Conservation (phyloP, 176 grass and related monocot species). For the Carex littledalei region DNA sequence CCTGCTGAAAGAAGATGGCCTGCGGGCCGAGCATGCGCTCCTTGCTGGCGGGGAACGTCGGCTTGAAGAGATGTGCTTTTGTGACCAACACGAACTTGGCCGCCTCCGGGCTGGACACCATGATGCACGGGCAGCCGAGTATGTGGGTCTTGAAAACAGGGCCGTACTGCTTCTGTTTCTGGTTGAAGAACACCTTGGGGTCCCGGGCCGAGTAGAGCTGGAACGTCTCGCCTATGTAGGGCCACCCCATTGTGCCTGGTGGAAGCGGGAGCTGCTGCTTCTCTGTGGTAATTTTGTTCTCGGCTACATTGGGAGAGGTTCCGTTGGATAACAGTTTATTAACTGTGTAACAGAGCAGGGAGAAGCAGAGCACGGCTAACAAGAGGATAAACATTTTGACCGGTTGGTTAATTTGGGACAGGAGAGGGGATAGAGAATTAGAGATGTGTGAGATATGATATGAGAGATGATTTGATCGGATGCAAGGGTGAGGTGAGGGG, state of each 20-base stretch:
- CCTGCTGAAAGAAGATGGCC: constrained; percentile 99
- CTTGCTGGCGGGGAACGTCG: constrained; percentile 95
- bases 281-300: neutral
- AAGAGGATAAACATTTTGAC: constrained; percentile 24
- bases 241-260: constrained; percentile 89
- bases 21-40: constrained; percentile 84
- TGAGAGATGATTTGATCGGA: neutral
- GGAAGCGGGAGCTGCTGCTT: constrained; percentile 54
- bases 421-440: neutral
- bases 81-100: constrained; percentile 90
- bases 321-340: neutral
- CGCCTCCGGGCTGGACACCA: constrained; percentile 97
- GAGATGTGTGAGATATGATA: neutral
- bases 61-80: constrained; percentile 94
- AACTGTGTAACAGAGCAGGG: constrained; percentile 26
- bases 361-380: constrained; percentile 32
- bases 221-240: constrained; percentile 86
- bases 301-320: neutral
- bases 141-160: constrained; percentile 96
- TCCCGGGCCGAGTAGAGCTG: constrained; percentile 87
- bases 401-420: neutral
- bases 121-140: constrained; percentile 87
- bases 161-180: constrained; percentile 67
- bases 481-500: neutral
- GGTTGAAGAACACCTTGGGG: constrained; percentile 71